Evolutionary conservation across 2,329 filamentous ascomycete species (phyloP), one percentile per base, ranked within the genome.

Genomic region (Pestalotiopsis sp.): DNA sequence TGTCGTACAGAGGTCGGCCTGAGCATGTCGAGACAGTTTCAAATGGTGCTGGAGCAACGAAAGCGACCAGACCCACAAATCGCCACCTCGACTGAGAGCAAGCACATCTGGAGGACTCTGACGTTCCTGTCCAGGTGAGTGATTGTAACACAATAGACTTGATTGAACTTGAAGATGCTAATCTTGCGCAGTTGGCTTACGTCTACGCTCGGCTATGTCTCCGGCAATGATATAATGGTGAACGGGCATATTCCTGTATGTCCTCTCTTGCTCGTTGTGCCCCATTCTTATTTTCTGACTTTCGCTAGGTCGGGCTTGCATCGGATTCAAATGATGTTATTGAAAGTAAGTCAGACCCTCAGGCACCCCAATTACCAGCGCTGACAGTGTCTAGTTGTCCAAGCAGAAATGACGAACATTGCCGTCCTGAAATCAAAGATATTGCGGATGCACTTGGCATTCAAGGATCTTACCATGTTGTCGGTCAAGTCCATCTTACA

Each of bases 391-490:
- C n/a, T 20, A 78, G 77, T 73, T 9, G 70, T 79, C 4, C 76
- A 80, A 67, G 68, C 70, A 1, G 78, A 78, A 60, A 72, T 76
- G 60, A 72, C 73, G 14, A 78, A 75, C 38, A 75, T 80, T 13
- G 70, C 73, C 4, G 69, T 78, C 0, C 72, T 80, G 45, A 73
- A 75, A 39, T 77, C 74, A 13, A 72, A 76, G 17, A 76, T 79
- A 2, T 69, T 80, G 1, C 76, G 75, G 31, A 71, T 74, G 56
- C 75, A 78, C 49, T 69, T 79, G 0, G 72, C 75, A 5, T 75
- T 75, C 65, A 72, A 75, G 27, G 74, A 76, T 11, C 71, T 79
- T 6, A 75, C 74, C 1, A 52, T 70, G 2, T 69, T 71, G 1
- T 73, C 73, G 0, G 72, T 79, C n/a, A 71, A 76, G 14, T 71